phyloP scores from a whole-genome alignment of 2,329 filamentous ascomycete genomes.

The Aspergillus bombycis region DNA sequence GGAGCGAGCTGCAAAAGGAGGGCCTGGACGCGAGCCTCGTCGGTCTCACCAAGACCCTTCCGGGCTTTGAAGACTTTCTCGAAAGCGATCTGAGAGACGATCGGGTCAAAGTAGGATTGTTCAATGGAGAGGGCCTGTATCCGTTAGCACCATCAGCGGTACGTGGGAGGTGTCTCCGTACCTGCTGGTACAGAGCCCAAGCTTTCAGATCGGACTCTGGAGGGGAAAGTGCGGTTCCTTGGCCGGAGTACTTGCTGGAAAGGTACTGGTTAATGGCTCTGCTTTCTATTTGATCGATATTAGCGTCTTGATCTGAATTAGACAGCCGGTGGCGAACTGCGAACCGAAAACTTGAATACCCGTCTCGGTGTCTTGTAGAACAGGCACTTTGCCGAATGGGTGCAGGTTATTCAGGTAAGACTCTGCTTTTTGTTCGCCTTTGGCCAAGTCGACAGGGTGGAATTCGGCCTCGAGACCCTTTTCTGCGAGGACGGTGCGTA shows the following conservation, averaged over 20 bases:
- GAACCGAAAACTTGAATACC: conserved; percentile 26
- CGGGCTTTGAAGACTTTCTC: conserved; percentile 22
- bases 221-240: conserved; percentile 19
- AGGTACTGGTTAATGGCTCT: conserved; percentile 39
- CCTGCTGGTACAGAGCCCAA: conserved; percentile 27
- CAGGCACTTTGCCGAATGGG: conserved; percentile 41
- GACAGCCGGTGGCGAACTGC: background rate
- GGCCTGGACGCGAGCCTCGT: conserved; percentile 16
- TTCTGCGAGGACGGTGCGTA: conserved; percentile 32
- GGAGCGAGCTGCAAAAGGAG: conserved; percentile 15
- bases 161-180: conserved; percentile 23
- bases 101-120: conserved; percentile 26
- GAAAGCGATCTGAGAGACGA: conserved; percentile 14
- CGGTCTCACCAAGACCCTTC: conserved; percentile 15
- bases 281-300: conserved; percentile 24
- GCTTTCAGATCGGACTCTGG: conserved; percentile 21
- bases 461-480: conserved; percentile 34
- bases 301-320: background rate
- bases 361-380: conserved; percentile 38
- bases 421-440: conserved; percentile 31
- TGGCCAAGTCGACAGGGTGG: conserved; percentile 25
- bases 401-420: conserved; percentile 29
- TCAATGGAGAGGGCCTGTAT: conserved; percentile 32
- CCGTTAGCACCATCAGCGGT: background rate
- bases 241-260: conserved; percentile 21